Percentiles rank a stretch among this genome's conserved stretches.
Conservation (phyloP, 441 rosid genomes). For the Gossypium lobatum region DNA sequence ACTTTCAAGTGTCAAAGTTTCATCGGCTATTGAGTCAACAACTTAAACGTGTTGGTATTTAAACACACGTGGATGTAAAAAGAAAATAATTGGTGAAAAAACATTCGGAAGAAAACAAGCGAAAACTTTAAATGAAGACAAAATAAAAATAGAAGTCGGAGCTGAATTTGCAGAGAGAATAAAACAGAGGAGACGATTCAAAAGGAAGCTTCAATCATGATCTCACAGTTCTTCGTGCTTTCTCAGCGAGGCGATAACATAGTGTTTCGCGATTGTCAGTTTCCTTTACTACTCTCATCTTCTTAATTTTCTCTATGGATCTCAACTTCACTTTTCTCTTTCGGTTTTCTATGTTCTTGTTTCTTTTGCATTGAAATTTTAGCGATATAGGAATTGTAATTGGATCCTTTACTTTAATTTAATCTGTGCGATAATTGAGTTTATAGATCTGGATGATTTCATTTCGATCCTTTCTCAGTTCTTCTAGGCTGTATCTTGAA, state of each 20-base stretch:
- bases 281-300: background rate
- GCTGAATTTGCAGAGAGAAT: conserved; percentile 3
- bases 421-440: background rate
- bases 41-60: too few species aligned
- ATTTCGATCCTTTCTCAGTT: background rate
- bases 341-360: background rate
- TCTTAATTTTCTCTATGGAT: conserved; percentile 15
- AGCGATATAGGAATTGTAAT: background rate
- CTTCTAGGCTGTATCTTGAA: background rate
- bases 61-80: too few species aligned
- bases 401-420: background rate
- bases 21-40: too few species aligned
- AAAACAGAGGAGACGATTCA: conserved; percentile 7
- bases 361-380: background rate
- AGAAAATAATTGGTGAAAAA: too few species aligned
- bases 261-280: conserved; percentile 73
- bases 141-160: background rate
- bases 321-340: background rate
- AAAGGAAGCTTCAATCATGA: conserved; percentile 33
- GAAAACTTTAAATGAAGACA: too few species aligned
- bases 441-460: conserved; percentile 3
- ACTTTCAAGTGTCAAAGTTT: too few species aligned
- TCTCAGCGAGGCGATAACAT: conserved; percentile 78
- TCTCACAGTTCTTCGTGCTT: conserved; percentile 70
- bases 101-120: too few species aligned